phyloP scores from a whole-genome alignment of 352 stramenopile species.

The Elongisporangium senticosum region DNA sequence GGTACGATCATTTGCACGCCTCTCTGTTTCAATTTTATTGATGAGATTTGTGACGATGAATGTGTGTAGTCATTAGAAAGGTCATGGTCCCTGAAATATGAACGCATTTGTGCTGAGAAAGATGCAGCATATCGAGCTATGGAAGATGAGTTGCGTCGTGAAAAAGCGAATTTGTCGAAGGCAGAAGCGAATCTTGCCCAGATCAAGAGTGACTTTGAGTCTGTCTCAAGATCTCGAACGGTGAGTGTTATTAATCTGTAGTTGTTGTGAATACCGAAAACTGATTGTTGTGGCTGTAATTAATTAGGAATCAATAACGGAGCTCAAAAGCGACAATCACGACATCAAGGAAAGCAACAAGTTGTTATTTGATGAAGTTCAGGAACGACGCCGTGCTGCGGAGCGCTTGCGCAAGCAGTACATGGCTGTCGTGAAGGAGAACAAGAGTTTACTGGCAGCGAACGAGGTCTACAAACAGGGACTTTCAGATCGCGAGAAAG shows the following conservation, averaged over 20 bases:
- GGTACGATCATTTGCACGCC: conserved; percentile 7
- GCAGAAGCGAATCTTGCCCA: conserved; percentile 29
- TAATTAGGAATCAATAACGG: not conserved
- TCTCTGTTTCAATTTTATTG: not conserved
- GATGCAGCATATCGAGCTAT: conserved; percentile 30
- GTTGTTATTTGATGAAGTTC: conserved; percentile 50
- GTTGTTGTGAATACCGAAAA: not conserved
- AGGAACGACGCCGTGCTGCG: conserved; percentile 41
- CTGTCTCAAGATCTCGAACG: conserved; percentile 5
- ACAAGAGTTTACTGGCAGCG: conserved; percentile 57
- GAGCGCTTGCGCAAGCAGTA: conserved; percentile 60
- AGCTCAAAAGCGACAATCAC: conserved; percentile 30
- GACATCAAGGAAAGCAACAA: conserved; percentile 66
- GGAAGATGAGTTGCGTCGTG: conserved; percentile 37
- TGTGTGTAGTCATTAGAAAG: conserved; percentile 18
- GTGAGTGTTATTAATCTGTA: not conserved
- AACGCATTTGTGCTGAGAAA: conserved; percentile 36
- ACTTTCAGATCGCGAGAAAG: conserved; percentile 50
- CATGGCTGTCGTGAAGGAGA: conserved; percentile 44
- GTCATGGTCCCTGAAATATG: conserved; percentile 34
- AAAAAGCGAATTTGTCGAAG: conserved; percentile 24
- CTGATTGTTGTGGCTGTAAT: not conserved
- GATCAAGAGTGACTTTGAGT: conserved; percentile 24
- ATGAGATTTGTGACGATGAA: not conserved
- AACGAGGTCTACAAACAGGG: conserved; percentile 63